phyloP scores from a whole-genome alignment of 2,329 filamentous ascomycete species.

The Pseudocercospora fijiensis region DNA sequence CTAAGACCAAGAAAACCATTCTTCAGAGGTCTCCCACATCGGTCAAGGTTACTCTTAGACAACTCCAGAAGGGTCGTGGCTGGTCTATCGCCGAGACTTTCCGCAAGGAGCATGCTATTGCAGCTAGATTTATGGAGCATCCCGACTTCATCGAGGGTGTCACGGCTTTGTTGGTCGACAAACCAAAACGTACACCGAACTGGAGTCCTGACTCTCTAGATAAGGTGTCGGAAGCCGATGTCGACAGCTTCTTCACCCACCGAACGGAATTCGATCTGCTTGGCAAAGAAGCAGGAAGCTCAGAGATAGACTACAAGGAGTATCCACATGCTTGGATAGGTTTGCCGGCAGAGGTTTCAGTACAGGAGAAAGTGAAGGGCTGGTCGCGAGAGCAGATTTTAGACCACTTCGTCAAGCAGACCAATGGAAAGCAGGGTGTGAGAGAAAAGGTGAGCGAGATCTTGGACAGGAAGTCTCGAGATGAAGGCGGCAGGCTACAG shows the following conservation, averaged over 20 bases:
- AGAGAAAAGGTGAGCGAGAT: slow-evolving; percentile 65
- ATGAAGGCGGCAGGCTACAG: slow-evolving; percentile 12
- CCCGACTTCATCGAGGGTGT: slow-evolving; percentile 92
- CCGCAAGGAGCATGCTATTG: slow-evolving; percentile 79
- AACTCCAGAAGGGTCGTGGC: slow-evolving; percentile 70
- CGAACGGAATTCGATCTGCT: slow-evolving; percentile 59
- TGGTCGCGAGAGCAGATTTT: slow-evolving; percentile 40
- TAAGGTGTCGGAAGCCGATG: slow-evolving; percentile 59
- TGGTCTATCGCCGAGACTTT: slow-evolving; percentile 89
- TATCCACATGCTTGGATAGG: slow-evolving; percentile 73
- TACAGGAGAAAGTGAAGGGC: slow-evolving; percentile 46
- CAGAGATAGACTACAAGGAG: slow-evolving; percentile 57
- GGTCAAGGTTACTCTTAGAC: slow-evolving; percentile 77
- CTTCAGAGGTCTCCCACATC: slow-evolving; percentile 78
- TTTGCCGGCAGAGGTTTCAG: slow-evolving; percentile 69
- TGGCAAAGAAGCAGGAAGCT: slow-evolving; percentile 38
- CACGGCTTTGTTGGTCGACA: slow-evolving; percentile 72
- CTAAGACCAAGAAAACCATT: slow-evolving; percentile 72
- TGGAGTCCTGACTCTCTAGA: slow-evolving; percentile 76
- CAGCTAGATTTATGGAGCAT: slow-evolving; percentile 82
- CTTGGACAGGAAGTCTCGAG: slow-evolving; percentile 46
- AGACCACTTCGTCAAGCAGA: slow-evolving; percentile 41
- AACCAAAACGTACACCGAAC: slow-evolving; percentile 62
- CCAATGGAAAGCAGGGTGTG: slow-evolving; percentile 48
- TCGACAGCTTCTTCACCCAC: slow-evolving; percentile 61